Evolutionary conservation across 1,139 yeast species (phyloP), one percentile per base, ranked within the genome.

Genomic region (Barnettozyma hawaiiensis): DNA sequence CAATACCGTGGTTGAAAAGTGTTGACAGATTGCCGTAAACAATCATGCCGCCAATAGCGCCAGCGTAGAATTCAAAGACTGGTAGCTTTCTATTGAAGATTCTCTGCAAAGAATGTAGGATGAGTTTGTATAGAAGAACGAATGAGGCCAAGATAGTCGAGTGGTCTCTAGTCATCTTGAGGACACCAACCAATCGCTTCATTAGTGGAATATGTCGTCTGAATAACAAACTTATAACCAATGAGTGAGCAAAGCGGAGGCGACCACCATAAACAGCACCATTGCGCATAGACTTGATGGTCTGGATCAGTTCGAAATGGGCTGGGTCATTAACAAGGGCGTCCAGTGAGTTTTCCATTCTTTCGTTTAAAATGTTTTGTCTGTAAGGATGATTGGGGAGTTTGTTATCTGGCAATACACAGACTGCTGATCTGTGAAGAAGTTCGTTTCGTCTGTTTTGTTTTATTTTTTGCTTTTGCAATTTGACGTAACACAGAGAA

Each of bases 241-340:
- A 60, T 1, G 90, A 82, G 62, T 85, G 95, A 40, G 84, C 75
- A 58, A 85, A 83, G 45, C 95, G 67, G 35, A 84, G 67, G 52
- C 82, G 73, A 14, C 85, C 85, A 3, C 95, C 95, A 53, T 84
- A 85, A 12, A 82, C 80, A 7, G 76, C 62, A 26, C 83, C 85
- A 37, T 56, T 56, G 14, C 58, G 40, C 48, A 54, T 45, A 8
- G 59, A 54, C 42, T 53, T 56, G 29, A 56, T 22, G 19, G 53
- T 40, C 24, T 54, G 55, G 23, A 54, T 42, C 2, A 48, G 16
- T 3, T 44, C 47, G 31, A 50, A 45, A 45, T 55, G 46, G 32
- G 39, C 31, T 1, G 57, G 55, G 42, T 54, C 48, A 1, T 39
- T 43, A 15, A 55, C 31, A 10, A 47, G 12, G 3, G 34, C 34